A percentile compares a stretch with the other conserved stretches of the same genome.
phyloP scores from a whole-genome alignment of 2,329 filamentous ascomycete species.

The Scytalidium sp. region DNA sequence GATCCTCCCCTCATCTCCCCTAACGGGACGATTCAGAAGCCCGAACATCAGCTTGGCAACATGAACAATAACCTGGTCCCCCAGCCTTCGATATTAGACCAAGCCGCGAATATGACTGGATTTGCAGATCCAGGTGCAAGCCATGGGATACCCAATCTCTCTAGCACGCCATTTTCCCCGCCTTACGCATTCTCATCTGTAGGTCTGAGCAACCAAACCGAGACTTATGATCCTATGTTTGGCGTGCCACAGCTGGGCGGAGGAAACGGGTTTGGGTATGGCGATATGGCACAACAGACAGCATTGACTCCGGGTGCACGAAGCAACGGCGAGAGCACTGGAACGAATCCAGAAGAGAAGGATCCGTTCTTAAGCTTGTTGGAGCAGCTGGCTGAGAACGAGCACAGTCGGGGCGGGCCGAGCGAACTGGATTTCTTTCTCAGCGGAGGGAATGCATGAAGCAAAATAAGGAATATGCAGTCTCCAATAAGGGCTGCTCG shows the following conservation, averaged over 20 bases:
- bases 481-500: background rate
- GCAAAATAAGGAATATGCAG: background rate
- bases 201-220: constrained; percentile 8
- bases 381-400: constrained; percentile 81
- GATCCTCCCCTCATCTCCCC: constrained; percentile 26
- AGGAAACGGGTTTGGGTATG: constrained; percentile 51
- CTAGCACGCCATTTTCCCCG: constrained; percentile 29
- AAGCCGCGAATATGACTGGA: background rate
- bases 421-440: constrained; percentile 80
- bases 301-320: constrained; percentile 38
- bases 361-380: constrained; percentile 78
- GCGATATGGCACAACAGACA: constrained; percentile 30
- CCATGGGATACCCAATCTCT: constrained; percentile 12
- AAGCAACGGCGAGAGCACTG: constrained; percentile 49
- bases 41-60: constrained; percentile 6
- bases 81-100: constrained; percentile 10
- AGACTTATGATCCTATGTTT: constrained; percentile 59
- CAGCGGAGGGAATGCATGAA: constrained; percentile 16
- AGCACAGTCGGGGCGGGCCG: constrained; percentile 64
- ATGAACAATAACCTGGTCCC: background rate
- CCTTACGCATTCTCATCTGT: constrained; percentile 23
- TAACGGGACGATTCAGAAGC: constrained; percentile 13
- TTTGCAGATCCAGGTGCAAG: background rate
- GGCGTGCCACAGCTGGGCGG: constrained; percentile 48
- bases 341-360: constrained; percentile 60